Conservation (phyloP, 2,329 filamentous ascomycete genomes). For the Cordyceps cateniannulata region DNA sequence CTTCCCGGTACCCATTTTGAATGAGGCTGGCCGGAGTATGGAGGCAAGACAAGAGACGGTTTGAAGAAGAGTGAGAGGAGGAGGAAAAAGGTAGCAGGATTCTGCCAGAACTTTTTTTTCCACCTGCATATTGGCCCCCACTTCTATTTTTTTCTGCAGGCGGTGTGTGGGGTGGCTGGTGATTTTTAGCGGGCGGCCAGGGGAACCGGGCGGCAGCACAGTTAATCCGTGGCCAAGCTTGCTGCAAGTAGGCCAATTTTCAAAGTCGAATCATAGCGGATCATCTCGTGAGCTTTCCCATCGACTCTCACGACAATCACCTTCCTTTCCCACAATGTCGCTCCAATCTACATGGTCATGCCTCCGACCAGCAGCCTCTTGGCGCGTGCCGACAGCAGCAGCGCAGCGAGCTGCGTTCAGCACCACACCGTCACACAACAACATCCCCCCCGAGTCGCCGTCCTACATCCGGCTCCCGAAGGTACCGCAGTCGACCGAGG, state of each 20-base stretch:
- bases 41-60: neutral
- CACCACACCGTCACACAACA: slow-evolving; percentile 32
- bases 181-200: neutral
- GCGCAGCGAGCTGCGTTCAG: slow-evolving; percentile 27
- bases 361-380: slow-evolving; percentile 21
- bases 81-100: neutral
- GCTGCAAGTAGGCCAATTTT: slow-evolving; percentile 1
- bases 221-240: slow-evolving; percentile 3
- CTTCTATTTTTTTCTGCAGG: slow-evolving; percentile 10
- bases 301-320: neutral
- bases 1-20: slow-evolving; percentile 78
- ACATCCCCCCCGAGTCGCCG: slow-evolving; percentile 81
- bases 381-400: slow-evolving; percentile 19
- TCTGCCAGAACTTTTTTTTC: slow-evolving; percentile 10
- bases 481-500: slow-evolving; percentile 62
- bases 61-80: slow-evolving; percentile 5
- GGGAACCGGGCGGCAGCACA: neutral
- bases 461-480: slow-evolving; percentile 77
- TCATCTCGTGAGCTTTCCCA: neutral
- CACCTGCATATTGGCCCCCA: neutral
- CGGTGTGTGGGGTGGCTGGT: slow-evolving; percentile 11
- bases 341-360: slow-evolving; percentile 19
- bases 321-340: slow-evolving; percentile 21
- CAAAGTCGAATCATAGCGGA: neutral
- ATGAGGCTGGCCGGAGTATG: slow-evolving; percentile 1